A percentile compares a stretch with the other conserved stretches of the same genome.
Evolutionary conservation across 148 eudicot genomes (phyloP).

Genomic region (Talinum fruticosum): DNA sequence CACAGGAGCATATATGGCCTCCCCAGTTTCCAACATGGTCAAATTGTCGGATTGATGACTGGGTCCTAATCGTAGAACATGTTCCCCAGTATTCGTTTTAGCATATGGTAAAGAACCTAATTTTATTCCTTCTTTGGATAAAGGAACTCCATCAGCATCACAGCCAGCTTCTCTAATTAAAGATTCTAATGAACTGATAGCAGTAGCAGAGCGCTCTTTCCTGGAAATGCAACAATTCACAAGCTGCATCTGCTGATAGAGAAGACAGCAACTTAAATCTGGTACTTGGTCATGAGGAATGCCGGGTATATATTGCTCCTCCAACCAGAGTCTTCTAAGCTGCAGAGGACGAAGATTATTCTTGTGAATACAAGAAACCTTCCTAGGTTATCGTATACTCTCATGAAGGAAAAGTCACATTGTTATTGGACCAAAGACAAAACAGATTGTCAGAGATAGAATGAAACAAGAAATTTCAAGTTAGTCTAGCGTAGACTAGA

Average conservation of each 20-base stretch:
- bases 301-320: slow-evolving; percentile 83
- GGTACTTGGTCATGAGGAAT: slow-evolving; percentile 73
- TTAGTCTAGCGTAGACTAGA: background rate
- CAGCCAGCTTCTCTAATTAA: slow-evolving; percentile 41
- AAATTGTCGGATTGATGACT: slow-evolving; percentile 48
- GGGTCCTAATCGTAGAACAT: slow-evolving; percentile 73
- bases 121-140: slow-evolving; percentile 34
- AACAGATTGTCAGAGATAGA: background rate
- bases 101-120: slow-evolving; percentile 51
- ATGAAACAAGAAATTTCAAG: background rate
- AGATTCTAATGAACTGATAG: slow-evolving; percentile 61
- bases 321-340: slow-evolving; percentile 89
- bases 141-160: slow-evolving; percentile 45
- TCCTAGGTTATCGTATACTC: background rate
- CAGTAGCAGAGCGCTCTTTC: slow-evolving; percentile 58
- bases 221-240: slow-evolving; percentile 93
- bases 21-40: slow-evolving; percentile 88
- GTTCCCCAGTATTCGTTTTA: slow-evolving; percentile 60
- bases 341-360: slow-evolving; percentile 33
- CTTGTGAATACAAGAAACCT: background rate
- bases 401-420: background rate
- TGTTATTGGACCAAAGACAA: background rate
- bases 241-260: slow-evolving; percentile 89
- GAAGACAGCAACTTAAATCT: slow-evolving; percentile 75
- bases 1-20: slow-evolving; percentile 76